Conservation (phyloP, 306 rosid genomes). For the Comarum palustre region DNA sequence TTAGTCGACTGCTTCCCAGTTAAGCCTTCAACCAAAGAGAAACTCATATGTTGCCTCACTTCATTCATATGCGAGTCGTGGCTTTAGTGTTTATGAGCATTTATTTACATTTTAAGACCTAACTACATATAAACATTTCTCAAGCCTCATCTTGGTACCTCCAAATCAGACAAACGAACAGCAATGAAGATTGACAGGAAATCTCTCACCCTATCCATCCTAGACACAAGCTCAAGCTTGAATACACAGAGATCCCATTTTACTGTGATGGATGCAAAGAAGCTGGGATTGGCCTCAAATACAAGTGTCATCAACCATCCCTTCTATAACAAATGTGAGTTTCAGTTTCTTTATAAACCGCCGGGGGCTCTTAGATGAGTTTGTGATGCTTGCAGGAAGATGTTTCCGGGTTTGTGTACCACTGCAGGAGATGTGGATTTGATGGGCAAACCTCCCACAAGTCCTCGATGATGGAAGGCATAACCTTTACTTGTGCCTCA, state of each 20-base stretch:
- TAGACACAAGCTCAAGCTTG: conserved; percentile 42
- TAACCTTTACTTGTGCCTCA: conserved; percentile 37
- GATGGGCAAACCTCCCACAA: conserved; percentile 56
- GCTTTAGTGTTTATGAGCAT: not conserved
- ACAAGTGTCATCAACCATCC: conserved; percentile 48
- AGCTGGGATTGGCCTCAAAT: conserved; percentile 52
- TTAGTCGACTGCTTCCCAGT: not conserved
- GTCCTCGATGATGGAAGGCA: conserved; percentile 45
- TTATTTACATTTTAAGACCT: not conserved
- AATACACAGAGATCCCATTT: conserved; percentile 48
- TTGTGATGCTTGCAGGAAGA: conserved; percentile 50
- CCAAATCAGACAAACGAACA: not conserved
- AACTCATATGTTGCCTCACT: not conserved
- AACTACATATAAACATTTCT: no score
- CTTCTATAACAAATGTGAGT: conserved; percentile 44
- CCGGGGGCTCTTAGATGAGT: conserved; percentile 31
- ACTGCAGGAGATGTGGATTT: conserved; percentile 47
- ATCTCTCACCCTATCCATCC: conserved; percentile 48
- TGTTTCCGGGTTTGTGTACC: conserved; percentile 46
- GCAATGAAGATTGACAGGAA: conserved; percentile 38
- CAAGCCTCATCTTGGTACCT: not conserved
- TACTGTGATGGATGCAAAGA: conserved; percentile 61
- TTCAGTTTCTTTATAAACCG: conserved; percentile 34
- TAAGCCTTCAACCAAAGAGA: conserved; percentile 1
- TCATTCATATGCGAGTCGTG: not conserved